A percentile compares a stretch with the other conserved stretches of the same genome.
Evolutionary conservation across 225 moss, liverwort and hornwort species (phyloP).

Genomic region (Sphagnum tenellum): DNA sequence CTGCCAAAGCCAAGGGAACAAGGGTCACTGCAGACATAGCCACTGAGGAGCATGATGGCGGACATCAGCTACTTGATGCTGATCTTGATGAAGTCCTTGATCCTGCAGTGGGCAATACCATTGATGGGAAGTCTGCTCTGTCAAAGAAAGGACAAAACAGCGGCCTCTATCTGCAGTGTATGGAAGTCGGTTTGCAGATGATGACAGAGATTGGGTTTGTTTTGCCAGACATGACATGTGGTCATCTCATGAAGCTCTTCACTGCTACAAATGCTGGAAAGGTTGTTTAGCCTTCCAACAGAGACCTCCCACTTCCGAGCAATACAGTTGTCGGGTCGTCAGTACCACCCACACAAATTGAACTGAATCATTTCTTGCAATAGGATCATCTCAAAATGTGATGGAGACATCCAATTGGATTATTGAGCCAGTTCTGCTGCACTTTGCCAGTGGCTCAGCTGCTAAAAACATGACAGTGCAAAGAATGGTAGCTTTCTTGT

Average conservation of each 20-base stretch:
- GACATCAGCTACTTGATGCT: constrained; percentile 57
- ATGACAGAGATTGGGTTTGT: constrained; percentile 57
- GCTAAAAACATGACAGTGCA: too few relatives aligned
- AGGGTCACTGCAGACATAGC: constrained; percentile 22
- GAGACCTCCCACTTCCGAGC: too few relatives aligned
- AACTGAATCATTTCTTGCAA: too few relatives aligned
- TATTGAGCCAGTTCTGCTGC: too few relatives aligned
- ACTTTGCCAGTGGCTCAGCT: too few relatives aligned
- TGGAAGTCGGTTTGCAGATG: constrained; percentile 44
- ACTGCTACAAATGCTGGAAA: constrained; percentile 47
- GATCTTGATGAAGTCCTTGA: constrained; percentile 78
- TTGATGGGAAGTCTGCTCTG: constrained; percentile 1
- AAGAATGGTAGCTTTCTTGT: too few relatives aligned
- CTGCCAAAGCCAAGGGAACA: constrained; percentile 19
- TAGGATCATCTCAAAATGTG: too few relatives aligned
- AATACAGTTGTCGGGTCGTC: too few relatives aligned
- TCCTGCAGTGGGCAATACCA: constrained; percentile 15
- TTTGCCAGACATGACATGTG: constrained; percentile 58
- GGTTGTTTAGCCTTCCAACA: constrained; percentile 17
- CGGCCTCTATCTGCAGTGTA: constrained; percentile 47
- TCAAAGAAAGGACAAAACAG: constrained; percentile 30
- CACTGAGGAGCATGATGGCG: constrained; percentile 35
- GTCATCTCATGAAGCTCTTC: constrained; percentile 43
- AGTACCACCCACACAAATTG: too few relatives aligned
- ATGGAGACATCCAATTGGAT: too few relatives aligned